Conservation (phyloP, 1,139 yeast species). For the Wickerhamomyces sp. region DNA sequence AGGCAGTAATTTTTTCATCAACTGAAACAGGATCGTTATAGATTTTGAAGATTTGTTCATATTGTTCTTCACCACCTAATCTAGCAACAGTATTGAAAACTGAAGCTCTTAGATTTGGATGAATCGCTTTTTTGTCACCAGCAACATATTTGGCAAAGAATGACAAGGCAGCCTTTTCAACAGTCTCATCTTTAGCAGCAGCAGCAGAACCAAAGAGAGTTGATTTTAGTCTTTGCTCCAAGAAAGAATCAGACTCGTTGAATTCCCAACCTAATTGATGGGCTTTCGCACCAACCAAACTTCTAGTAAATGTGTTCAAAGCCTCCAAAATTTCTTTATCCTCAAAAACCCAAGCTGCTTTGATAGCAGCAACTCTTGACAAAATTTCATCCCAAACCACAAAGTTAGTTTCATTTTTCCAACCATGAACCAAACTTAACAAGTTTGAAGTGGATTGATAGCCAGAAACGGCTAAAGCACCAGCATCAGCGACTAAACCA, state of each 20-base stretch:
- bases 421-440: slow-evolving; percentile 56
- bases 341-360: slow-evolving; percentile 69
- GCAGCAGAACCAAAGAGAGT: slow-evolving; percentile 69
- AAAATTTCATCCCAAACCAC: slow-evolving; percentile 79
- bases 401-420: slow-evolving; percentile 64
- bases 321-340: slow-evolving; percentile 49
- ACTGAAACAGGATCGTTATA: slow-evolving; percentile 61
- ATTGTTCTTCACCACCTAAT: slow-evolving; percentile 58
- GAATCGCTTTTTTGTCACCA: slow-evolving; percentile 71
- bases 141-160: slow-evolving; percentile 54
- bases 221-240: slow-evolving; percentile 72
- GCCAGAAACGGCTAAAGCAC: slow-evolving; percentile 68
- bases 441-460: slow-evolving; percentile 63
- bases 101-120: slow-evolving; percentile 74
- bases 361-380: slow-evolving; percentile 48
- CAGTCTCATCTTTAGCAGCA: slow-evolving; percentile 50
- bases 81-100: slow-evolving; percentile 68
- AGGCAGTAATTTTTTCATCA: slow-evolving; percentile 75
- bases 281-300: slow-evolving; percentile 56
- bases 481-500: slow-evolving; percentile 81
- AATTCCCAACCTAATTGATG: slow-evolving; percentile 69
- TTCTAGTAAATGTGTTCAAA: slow-evolving; percentile 52
- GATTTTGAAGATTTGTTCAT: slow-evolving; percentile 57
- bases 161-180: slow-evolving; percentile 47
- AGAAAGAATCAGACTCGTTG: slow-evolving; percentile 55